phyloP scores from a whole-genome alignment of 495 filamentous ascomycete genomes.

The Hypoxylon intermedium region DNA sequence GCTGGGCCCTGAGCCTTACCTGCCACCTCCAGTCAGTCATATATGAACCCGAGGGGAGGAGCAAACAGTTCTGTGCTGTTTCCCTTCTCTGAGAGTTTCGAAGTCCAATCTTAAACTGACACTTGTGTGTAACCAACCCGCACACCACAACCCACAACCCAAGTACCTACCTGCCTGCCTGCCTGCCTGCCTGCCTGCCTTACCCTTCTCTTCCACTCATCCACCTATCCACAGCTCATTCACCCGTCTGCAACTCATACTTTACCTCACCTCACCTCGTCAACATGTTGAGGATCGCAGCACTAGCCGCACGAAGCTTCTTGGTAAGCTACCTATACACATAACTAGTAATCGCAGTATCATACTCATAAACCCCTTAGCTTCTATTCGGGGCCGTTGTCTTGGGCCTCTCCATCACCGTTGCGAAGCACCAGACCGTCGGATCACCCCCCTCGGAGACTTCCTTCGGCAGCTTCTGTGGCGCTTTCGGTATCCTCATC shows the following conservation, averaged over 20 bases:
- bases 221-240: not conserved
- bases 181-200: too few relatives aligned
- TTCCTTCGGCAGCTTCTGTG: constrained; percentile 56
- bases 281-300: constrained; percentile 30
- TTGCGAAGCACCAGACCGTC: constrained; percentile 53
- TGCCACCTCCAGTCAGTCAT: not conserved
- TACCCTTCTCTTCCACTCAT: not conserved
- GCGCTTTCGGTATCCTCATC: constrained; percentile 56
- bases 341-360: not conserved
- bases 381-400: constrained; percentile 54
- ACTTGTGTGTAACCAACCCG: too few relatives aligned
- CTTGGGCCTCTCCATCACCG: constrained; percentile 54
- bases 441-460: constrained; percentile 49
- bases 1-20: not conserved
- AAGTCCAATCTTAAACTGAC: not conserved
- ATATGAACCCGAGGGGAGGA: not conserved
- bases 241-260: not conserved
- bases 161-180: too few relatives aligned
- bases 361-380: constrained; percentile 38
- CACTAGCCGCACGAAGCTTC: constrained; percentile 17
- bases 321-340: constrained; percentile 12
- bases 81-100: not conserved
- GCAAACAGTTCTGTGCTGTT: not conserved
- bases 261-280: too few relatives aligned
- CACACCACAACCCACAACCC: too few relatives aligned